Conservation (phyloP, 139 green algal species). For the Spirogloea muscicola region DNA sequence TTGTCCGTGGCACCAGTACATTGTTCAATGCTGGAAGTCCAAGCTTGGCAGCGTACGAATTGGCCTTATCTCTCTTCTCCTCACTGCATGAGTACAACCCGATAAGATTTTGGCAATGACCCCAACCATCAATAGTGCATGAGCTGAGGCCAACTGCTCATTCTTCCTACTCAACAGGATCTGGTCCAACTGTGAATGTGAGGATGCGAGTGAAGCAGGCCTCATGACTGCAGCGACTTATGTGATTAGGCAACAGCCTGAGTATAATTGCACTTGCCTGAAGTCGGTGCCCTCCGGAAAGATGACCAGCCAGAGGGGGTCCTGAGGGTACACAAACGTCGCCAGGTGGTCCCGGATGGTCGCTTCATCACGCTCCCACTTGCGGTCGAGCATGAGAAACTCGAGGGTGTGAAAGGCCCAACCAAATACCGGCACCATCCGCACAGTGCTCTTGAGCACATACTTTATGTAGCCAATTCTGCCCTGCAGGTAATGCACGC, state of each 20-base stretch:
- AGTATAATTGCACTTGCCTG: conserved; percentile 37
- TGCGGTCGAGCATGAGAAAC: conserved; percentile 32
- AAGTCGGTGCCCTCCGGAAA: conserved; percentile 47
- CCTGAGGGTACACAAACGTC: conserved; percentile 6
- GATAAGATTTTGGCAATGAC: no score
- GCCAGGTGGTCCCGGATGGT: conserved; percentile 19
- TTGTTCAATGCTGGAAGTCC: conserved; percentile 9
- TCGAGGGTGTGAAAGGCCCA: conserved; percentile 40
- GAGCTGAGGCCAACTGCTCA: no score
- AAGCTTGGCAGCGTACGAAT: neutral
- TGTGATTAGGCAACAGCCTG: no score
- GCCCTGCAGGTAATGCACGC: no score
- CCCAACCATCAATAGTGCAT: no score
- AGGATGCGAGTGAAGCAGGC: no score
- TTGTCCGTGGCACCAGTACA: conserved; percentile 1
- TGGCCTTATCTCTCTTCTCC: conserved; percentile 8
- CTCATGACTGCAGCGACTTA: no score
- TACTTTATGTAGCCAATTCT: conserved; percentile 28
- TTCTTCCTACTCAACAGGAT: no score
- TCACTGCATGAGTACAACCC: conserved; percentile 6
- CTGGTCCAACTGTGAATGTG: no score
- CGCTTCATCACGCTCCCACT: conserved; percentile 27
- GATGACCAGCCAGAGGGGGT: conserved; percentile 36
- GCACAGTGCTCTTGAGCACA: conserved; percentile 28
- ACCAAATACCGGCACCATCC: conserved; percentile 31